Conservation (phyloP, 345 rosid species). For the Salix purpurea region DNA sequence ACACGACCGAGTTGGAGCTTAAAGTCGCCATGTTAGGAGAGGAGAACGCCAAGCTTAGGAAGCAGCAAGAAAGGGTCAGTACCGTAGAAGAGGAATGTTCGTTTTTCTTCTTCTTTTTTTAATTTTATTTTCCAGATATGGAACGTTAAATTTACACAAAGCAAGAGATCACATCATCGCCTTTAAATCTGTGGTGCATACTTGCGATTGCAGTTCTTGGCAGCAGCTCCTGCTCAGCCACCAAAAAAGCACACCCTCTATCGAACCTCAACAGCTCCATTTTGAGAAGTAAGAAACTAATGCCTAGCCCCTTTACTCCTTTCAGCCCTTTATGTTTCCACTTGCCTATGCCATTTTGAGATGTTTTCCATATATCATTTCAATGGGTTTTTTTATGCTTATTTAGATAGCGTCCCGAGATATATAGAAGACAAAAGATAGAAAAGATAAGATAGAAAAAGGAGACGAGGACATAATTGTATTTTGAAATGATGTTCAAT, state of each 20-base stretch:
- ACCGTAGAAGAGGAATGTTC: background rate
- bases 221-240: constrained; percentile 27
- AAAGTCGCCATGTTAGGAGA: constrained; percentile 31
- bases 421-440: too few relatives aligned
- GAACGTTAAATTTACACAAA: background rate
- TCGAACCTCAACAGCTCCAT: constrained; percentile 48
- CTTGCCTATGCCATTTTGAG: background rate
- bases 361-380: background rate
- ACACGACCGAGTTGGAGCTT: constrained; percentile 43
- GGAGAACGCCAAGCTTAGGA: constrained; percentile 52
- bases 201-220: constrained; percentile 23
- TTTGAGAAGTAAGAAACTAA: constrained; percentile 30
- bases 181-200: background rate
- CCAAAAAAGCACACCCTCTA: constrained; percentile 37
- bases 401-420: too few relatives aligned
- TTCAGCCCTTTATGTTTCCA: background rate
- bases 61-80: constrained; percentile 38
- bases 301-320: background rate
- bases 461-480: too few relatives aligned
- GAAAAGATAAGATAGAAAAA: too few relatives aligned
- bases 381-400: background rate
- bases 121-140: background rate
- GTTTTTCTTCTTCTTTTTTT: background rate
- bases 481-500: too few relatives aligned
- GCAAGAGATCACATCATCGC: background rate